phyloP scores from a whole-genome alignment of 2,329 filamentous ascomycete species.

The Aaosphaeria arxii region DNA sequence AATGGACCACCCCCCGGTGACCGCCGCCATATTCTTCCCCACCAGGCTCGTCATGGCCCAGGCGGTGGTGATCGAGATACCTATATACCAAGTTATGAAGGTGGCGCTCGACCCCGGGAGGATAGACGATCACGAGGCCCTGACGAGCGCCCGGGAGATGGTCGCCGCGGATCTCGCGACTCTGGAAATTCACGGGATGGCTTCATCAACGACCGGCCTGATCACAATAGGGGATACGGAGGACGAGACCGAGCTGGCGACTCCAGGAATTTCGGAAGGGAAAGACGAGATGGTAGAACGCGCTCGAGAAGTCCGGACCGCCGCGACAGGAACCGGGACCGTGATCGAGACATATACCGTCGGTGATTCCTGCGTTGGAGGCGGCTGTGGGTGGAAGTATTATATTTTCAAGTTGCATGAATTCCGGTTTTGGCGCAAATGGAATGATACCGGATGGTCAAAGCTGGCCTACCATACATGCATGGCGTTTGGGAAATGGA shows the following conservation, averaged over 20 bases:
- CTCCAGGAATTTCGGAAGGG: conserved; percentile 20
- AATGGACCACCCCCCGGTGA: conserved; percentile 35
- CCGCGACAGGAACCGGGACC: conserved; percentile 12
- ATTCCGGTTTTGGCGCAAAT: background rate
- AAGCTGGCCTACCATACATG: background rate
- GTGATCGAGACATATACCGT: conserved; percentile 17
- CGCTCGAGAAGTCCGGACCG: conserved; percentile 36
- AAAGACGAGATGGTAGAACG: conserved; percentile 29
- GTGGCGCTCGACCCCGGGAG: conserved; percentile 6
- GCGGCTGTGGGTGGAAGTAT: background rate
- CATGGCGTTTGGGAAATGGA: background rate
- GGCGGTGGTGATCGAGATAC: conserved; percentile 34
- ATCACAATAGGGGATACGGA: conserved; percentile 23
- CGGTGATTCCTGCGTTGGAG: background rate
- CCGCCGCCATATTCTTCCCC: conserved; percentile 32
- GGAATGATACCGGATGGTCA: background rate
- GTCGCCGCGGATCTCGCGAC: conserved; percentile 28
- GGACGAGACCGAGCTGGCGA: conserved; percentile 21
- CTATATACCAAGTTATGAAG: conserved; percentile 45
- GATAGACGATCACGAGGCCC: conserved; percentile 32
- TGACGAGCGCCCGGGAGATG: conserved; percentile 25
- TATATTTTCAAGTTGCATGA: too few species aligned
- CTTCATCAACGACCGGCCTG: conserved; percentile 21
- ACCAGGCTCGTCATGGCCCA: conserved; percentile 30
- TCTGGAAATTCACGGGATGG: conserved; percentile 35